phyloP scores from a whole-genome alignment of 305 asterid genomes.

The Plantago coronopus region DNA sequence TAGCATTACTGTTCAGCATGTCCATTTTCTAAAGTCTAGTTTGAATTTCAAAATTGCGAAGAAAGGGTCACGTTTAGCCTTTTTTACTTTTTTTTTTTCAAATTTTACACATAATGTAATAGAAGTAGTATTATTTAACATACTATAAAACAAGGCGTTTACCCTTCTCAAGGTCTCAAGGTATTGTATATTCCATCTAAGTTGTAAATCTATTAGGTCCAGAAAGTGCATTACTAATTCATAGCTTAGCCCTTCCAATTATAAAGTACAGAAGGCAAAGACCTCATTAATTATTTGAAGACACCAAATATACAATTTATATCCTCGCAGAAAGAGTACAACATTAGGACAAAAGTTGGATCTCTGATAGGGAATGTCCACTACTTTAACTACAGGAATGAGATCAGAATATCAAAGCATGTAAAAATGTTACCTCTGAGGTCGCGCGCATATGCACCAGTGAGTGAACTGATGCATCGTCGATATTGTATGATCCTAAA shows the following conservation, averaged over 20 bases:
- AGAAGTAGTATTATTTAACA: too few relatives aligned
- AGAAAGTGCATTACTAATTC: neutral
- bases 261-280: too few relatives aligned
- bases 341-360: conserved; percentile 13
- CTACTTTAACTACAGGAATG: conserved; percentile 12
- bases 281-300: neutral
- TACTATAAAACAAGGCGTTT: too few relatives aligned
- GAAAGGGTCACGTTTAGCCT: too few relatives aligned
- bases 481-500: conserved; percentile 77
- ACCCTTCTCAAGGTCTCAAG: too few relatives aligned
- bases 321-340: conserved; percentile 7
- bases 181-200: too few relatives aligned
- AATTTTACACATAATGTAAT: too few relatives aligned
- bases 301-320: conserved; percentile 11
- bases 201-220: too few relatives aligned
- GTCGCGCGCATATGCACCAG: conserved; percentile 74
- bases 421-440: conserved; percentile 56
- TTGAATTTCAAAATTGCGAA: too few relatives aligned
- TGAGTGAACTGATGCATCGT: conserved; percentile 62
- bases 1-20: neutral
- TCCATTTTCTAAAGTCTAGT: neutral
- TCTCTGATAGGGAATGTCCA: conserved; percentile 1
- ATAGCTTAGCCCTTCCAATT: neutral
- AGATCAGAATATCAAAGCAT: conserved; percentile 10
- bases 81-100: too few relatives aligned